Conservation (phyloP, 192 early-diverging fungal species). For the Tieghemiomyces parasiticus region DNA sequence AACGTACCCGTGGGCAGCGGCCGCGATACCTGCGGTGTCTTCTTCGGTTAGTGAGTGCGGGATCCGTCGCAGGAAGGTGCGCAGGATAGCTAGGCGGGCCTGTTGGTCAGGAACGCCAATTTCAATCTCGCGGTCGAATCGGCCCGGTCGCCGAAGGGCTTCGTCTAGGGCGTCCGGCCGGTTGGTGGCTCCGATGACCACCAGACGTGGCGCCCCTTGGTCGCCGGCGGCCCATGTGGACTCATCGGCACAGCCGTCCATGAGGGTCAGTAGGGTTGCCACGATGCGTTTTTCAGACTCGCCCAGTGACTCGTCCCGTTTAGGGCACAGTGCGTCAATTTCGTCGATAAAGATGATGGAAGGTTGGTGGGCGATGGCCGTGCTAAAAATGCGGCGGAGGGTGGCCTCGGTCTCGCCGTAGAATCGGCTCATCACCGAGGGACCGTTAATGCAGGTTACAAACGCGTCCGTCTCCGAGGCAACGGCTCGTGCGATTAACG, state of each 20-base stretch:
- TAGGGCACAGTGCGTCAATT: slow-evolving; percentile 83
- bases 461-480: slow-evolving; percentile 56
- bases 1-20: slow-evolving; percentile 79
- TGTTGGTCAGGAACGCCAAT: slow-evolving; percentile 71
- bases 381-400: slow-evolving; percentile 60
- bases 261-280: slow-evolving; percentile 80
- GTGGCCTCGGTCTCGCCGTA: slow-evolving; percentile 87
- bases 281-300: slow-evolving; percentile 87
- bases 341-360: slow-evolving; percentile 91
- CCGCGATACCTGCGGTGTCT: slow-evolving; percentile 44
- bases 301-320: slow-evolving; percentile 57
- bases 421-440: slow-evolving; percentile 78
- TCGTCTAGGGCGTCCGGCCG: slow-evolving; percentile 75
- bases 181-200: slow-evolving; percentile 91
- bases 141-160: slow-evolving; percentile 80
- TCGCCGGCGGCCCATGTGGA: slow-evolving; percentile 10
- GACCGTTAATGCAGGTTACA: slow-evolving; percentile 77
- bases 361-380: slow-evolving; percentile 52
- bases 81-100: slow-evolving; percentile 58
- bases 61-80: slow-evolving; percentile 41
- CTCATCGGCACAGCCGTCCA: slow-evolving; percentile 54
- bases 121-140: slow-evolving; percentile 94
- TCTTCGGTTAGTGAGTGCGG: slow-evolving; percentile 46
- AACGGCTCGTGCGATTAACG: slow-evolving; percentile 79
- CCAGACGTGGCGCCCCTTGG: slow-evolving; percentile 14